Evolutionary conservation across 2,329 filamentous ascomycete species (phyloP).

Genomic region (Fonsecaea multimorphosa): DNA sequence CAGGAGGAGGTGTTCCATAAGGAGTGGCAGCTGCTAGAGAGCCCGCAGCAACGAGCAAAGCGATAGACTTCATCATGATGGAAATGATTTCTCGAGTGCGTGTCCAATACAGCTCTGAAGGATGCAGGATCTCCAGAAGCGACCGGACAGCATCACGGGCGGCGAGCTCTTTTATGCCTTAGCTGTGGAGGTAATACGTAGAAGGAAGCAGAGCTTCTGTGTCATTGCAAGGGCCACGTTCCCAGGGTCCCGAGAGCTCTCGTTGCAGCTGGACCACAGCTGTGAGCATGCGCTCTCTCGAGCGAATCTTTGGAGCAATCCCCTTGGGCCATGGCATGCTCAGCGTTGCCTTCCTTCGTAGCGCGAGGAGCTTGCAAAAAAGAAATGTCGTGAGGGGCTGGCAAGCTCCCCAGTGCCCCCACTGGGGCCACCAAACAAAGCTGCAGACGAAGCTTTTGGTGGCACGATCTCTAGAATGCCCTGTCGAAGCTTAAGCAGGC

Average conservation of each 20-base stretch:
- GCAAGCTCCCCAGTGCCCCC: too few species aligned
- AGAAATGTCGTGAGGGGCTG: neutral
- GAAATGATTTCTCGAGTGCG: neutral
- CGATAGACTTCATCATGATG: constrained; percentile 24
- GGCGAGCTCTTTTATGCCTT: constrained; percentile 19
- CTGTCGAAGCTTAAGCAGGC: constrained; percentile 16
- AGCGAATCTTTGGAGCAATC: constrained; percentile 4
- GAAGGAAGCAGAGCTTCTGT: neutral
- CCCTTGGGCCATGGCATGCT: neutral
- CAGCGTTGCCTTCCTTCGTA: neutral
- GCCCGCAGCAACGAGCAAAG: constrained; percentile 24
- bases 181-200: neutral
- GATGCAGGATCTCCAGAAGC: neutral
- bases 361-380: neutral
- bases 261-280: constrained; percentile 13
- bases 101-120: neutral
- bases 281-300: constrained; percentile 8
- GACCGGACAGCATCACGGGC: neutral
- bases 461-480: constrained; percentile 3
- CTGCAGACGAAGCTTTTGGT: constrained; percentile 16
- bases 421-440: constrained; percentile 5
- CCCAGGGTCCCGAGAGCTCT: neutral
- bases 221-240: neutral
- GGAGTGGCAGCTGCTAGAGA: constrained; percentile 20
- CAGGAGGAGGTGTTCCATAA: constrained; percentile 21